Conservation (phyloP, 2,329 filamentous ascomycete genomes). For the Incumbomyces delicatus region DNA sequence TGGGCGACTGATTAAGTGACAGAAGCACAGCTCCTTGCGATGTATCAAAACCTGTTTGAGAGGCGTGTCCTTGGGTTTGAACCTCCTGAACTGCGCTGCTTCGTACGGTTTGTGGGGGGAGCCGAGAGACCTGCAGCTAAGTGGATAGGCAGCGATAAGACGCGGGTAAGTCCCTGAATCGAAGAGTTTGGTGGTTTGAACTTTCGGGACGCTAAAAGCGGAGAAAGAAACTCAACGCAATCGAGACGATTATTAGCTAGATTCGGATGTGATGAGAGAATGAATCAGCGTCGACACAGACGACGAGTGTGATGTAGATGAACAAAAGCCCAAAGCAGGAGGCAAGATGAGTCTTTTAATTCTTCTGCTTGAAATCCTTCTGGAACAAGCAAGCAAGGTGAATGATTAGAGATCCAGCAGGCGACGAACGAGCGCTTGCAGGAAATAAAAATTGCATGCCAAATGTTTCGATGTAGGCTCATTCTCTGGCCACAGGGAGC, state of each 20-base stretch:
- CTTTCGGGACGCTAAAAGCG: conserved; percentile 4
- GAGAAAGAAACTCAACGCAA: background rate
- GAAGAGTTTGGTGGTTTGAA: conserved; percentile 1
- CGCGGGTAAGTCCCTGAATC: conserved; percentile 5
- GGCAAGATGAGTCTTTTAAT: conserved; percentile 6
- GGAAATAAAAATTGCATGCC: conserved; percentile 9
- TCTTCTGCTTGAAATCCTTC: conserved; percentile 3
- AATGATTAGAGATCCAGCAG: conserved; percentile 5
- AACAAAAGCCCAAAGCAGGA: conserved; percentile 4
- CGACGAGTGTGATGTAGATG: conserved; percentile 4
- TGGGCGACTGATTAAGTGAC: background rate
- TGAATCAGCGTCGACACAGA: conserved; percentile 8
- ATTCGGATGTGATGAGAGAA: background rate
- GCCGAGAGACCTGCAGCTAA: conserved; percentile 6
- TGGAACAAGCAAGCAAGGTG: conserved; percentile 6
- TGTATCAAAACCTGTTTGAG: conserved; percentile 6
- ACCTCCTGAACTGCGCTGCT: conserved; percentile 5
- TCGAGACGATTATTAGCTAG: conserved; percentile 6
- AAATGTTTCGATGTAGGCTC: conserved; percentile 4
- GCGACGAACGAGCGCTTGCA: conserved; percentile 6
- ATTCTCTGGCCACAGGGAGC: conserved; percentile 1
- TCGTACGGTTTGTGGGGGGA: conserved; percentile 4
- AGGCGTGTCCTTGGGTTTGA: background rate
- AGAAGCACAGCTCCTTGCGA: conserved; percentile 5
- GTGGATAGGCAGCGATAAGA: conserved; percentile 8